These are phyloP conservation scores for Rutstroemia sp. DNA, from an alignment of 2,329 filamentous ascomycete species.

Conservation along the genomic window DNA sequence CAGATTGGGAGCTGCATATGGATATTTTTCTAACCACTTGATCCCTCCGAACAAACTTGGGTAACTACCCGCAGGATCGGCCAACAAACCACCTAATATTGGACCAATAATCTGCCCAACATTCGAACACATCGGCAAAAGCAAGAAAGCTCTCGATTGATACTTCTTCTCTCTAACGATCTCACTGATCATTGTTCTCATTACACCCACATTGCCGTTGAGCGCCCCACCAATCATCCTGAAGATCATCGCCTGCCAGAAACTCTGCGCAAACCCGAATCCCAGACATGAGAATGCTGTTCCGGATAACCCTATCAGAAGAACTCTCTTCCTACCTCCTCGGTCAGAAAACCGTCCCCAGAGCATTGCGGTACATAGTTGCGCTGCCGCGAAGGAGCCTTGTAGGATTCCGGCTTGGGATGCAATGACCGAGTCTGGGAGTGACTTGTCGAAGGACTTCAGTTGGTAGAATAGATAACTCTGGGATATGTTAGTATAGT, in stretches of 20 bases:
- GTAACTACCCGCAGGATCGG: conserved; percentile 35
- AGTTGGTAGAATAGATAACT: conserved; percentile 71
- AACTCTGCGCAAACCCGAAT: conserved; percentile 60
- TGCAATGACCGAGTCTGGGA: conserved; percentile 43
- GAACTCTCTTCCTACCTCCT: conserved; percentile 50
- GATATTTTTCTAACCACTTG: conserved; percentile 35
- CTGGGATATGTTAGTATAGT: conserved; percentile 39
- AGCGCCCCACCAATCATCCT: conserved; percentile 55
- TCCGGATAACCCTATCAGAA: conserved; percentile 58
- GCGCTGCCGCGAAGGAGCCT: conserved; percentile 57
- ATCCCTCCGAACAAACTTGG: conserved; percentile 34
- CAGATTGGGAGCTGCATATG: conserved; percentile 38
- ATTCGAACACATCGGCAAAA: conserved; percentile 61
- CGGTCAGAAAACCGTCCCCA: conserved; percentile 58
- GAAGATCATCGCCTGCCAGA: conserved; percentile 51
- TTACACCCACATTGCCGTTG: conserved; percentile 68
- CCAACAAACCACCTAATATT: conserved; percentile 36
- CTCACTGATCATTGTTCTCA: conserved; percentile 68
- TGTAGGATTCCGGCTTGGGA: conserved; percentile 62
- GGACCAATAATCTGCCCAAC: conserved; percentile 38
- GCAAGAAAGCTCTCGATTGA: conserved; percentile 32
- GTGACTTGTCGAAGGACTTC: conserved; percentile 46
- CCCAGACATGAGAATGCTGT: conserved; percentile 57
- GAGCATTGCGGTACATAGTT: conserved; percentile 61
- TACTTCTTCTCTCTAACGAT: conserved; percentile 63